A percentile compares a stretch with the other conserved stretches of the same genome.
Evolutionary conservation across 306 rosid genomes (phyloP).

Genomic region (Albizia julibrissin): DNA sequence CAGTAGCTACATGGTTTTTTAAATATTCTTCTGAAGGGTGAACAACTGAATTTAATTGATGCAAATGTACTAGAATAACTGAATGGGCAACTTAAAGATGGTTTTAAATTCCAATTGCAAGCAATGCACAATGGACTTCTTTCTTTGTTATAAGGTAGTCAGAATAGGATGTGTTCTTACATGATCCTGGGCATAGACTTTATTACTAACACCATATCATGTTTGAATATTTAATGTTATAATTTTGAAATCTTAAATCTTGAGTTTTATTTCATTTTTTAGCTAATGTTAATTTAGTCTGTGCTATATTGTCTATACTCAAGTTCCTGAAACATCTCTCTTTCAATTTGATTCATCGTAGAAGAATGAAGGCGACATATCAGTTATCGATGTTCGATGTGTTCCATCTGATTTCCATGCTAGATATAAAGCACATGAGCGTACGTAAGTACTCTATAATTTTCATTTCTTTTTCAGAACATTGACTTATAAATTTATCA

Average conservation of each 20-base stretch:
- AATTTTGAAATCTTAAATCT: constrained; percentile 7
- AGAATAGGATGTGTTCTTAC: constrained; percentile 5
- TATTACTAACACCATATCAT: background rate
- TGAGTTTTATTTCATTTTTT: constrained; percentile 18
- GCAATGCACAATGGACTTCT: background rate
- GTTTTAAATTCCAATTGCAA: constrained; percentile 9
- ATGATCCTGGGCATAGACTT: background rate
- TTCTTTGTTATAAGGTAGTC: background rate
- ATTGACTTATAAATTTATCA: background rate
- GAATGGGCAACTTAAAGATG: constrained; percentile 16
- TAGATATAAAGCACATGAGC: constrained; percentile 88
- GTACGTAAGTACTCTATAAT: constrained; percentile 71
- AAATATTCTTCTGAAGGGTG: background rate
- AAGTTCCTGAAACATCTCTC: constrained; percentile 25
- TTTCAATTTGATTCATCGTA: constrained; percentile 37
- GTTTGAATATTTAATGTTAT: constrained; percentile 21
- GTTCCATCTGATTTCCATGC: constrained; percentile 86
- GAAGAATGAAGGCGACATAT: constrained; percentile 80
- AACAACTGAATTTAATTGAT: background rate
- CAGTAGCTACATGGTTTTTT: background rate
- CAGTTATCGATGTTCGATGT: constrained; percentile 72
- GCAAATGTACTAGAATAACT: background rate
- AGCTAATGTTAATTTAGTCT: constrained; percentile 15
- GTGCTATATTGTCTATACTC: constrained; percentile 13
- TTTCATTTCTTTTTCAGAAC: constrained; percentile 10